Base-by-base conservation (phyloP, 1,284 basidiomycete species). In the Melampsora larici-populina region DNA sequence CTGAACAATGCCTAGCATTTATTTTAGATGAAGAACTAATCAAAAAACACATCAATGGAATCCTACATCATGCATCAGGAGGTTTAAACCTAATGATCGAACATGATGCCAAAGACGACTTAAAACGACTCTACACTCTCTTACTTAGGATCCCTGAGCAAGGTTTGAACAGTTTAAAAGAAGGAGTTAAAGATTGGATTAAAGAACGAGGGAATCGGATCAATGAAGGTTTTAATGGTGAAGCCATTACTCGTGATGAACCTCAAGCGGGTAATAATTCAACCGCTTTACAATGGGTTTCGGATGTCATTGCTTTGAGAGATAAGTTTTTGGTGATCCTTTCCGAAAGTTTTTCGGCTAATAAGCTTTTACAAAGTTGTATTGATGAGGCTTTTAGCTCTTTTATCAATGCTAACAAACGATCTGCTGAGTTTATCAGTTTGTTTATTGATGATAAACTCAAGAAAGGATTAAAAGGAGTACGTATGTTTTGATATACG, bases 371-470 rank as follows among this genome's bases (percentile, higher is more conserved):
- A 0, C 94, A 97, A 84, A 90, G 89, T 74, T 87, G 90, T 18
- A 87, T 97, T 78, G 94, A 95, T 81, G 93, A 97, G 86, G 95
- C 94, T 0, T 98, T 98, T 82, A 91, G 92, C 83, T 88, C 90
- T 0, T 97, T 99, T 84, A 90, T 99, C 83, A 98, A 99, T 84
- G 86, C 87, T 51, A 94, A 98, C 82, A 88, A 89, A 66, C 91
- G 92, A 81, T 89, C 93, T 11, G 90, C 97, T 1, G 97, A 99
- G 82, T 99, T 90, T 84, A 93, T 98, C 69, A 99, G 96, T 1
- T 86, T 99, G 77, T 99, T 94, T 85, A 95, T 99, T 80, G 97
- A 99, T 82, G 96, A 99, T 81, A 91, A 99, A 83, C 87, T 99
- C 55, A 95, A 92, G 85, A 94, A 94, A 83, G 96, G 97, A 0